Evolutionary conservation across 2,329 filamentous ascomycete genomes (phyloP).

Genomic region (Reticulascus tulasneorum): DNA sequence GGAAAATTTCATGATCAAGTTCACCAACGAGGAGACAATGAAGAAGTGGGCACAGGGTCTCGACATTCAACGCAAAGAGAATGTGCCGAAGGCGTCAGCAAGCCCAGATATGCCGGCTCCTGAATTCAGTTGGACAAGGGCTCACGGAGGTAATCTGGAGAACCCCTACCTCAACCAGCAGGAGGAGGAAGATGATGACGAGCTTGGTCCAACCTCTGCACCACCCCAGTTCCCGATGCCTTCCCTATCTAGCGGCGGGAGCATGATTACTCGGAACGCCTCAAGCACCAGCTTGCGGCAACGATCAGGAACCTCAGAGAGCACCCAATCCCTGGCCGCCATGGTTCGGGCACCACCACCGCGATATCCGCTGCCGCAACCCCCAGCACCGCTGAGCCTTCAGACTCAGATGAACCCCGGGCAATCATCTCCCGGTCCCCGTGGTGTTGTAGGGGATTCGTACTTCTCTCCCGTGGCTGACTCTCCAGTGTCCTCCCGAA

Average conservation of each 20-base stretch:
- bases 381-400: constrained; percentile 60
- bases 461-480: constrained; percentile 91
- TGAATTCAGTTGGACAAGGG: constrained; percentile 77
- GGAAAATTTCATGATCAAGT: constrained; percentile 94
- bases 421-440: constrained; percentile 56
- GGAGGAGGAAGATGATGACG: constrained; percentile 59
- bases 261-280: constrained; percentile 57
- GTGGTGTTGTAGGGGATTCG: constrained; percentile 70
- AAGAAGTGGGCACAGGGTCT: constrained; percentile 85
- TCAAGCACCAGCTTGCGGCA: constrained; percentile 73
- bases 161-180: constrained; percentile 75
- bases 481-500: constrained; percentile 71
- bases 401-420: constrained; percentile 50
- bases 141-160: constrained; percentile 61
- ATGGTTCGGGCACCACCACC: constrained; percentile 61
- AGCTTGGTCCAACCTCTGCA: constrained; percentile 34
- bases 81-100: constrained; percentile 43
- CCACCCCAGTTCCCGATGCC: constrained; percentile 31
- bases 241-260: constrained; percentile 29
- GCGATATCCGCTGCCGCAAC: constrained; percentile 65
- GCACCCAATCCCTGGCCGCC: constrained; percentile 53
- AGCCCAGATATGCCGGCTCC: constrained; percentile 53
- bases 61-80: constrained; percentile 68
- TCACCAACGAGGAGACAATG: constrained; percentile 86
- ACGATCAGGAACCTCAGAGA: constrained; percentile 72